These are phyloP conservation scores for Aphanoascus verrucosus DNA, from an alignment of 2,329 filamentous ascomycete species.

Conservation along the genomic window DNA sequence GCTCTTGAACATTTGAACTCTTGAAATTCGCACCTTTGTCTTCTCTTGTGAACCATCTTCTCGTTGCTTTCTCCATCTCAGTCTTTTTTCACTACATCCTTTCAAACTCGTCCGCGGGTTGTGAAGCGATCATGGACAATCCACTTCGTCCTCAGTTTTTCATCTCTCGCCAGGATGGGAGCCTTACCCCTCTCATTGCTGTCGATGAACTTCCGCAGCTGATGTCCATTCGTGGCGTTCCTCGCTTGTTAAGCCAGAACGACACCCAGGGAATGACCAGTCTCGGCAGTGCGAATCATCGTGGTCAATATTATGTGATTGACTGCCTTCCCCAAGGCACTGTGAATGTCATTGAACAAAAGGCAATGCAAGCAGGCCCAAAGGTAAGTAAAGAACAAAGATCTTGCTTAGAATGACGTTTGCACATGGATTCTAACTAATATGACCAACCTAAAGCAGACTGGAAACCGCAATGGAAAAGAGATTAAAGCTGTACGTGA, in stretches of 20 bases:
- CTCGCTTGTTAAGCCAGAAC: conserved; percentile 27
- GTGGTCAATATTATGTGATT: conserved; percentile 28
- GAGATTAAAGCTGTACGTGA: neutral
- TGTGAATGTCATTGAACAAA: neutral
- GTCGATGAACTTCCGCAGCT: conserved; percentile 36
- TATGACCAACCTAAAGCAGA: neutral
- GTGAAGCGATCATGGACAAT: conserved; percentile 4
- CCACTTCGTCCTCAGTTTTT: conserved; percentile 33
- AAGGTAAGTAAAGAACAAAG: neutral
- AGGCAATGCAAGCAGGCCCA: neutral
- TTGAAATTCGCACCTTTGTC: neutral
- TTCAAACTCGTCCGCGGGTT: neutral
- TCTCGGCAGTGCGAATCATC: conserved; percentile 27
- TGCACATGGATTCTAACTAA: neutral
- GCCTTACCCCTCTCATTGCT: conserved; percentile 35
- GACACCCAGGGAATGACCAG: conserved; percentile 37
- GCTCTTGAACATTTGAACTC: neutral
- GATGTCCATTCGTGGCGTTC: conserved; percentile 29
- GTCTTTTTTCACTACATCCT: neutral
- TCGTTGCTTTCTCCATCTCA: neutral
- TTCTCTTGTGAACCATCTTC: neutral
- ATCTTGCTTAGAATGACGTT: neutral
- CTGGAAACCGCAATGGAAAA: conserved; percentile 7
- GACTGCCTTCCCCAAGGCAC: conserved; percentile 19
- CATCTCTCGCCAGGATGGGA: conserved; percentile 33